Percentiles rank a stretch among this genome's conserved stretches.
phyloP scores from a whole-genome alignment of 371 early-diverging fungal species.

The Umbelopsis sp. region DNA sequence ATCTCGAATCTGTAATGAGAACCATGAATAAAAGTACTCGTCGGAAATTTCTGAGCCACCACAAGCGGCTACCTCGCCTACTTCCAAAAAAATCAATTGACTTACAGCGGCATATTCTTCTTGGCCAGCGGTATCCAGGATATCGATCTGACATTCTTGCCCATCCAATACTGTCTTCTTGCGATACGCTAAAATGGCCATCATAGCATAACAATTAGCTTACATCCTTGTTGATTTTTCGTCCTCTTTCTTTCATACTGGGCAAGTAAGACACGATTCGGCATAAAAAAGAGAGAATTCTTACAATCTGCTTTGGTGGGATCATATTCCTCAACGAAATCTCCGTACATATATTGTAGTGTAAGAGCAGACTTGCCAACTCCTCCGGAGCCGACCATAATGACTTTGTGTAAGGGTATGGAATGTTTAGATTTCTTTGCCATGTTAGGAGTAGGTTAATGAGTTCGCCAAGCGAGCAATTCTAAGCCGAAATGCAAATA shows the following conservation, averaged over 20 bases:
- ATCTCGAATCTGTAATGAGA: constrained; percentile 73
- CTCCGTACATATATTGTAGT: constrained; percentile 90
- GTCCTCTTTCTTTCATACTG: no score
- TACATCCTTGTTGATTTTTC: no score
- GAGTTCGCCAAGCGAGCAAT: not conserved
- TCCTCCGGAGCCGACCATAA: constrained; percentile 94
- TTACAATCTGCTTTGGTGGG: constrained; percentile 93
- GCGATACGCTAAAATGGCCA: constrained; percentile 56
- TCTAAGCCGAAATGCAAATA: not conserved
- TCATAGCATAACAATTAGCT: no score
- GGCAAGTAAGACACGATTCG: not conserved
- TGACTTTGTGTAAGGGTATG: constrained; percentile 83
- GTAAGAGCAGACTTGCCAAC: constrained; percentile 95
- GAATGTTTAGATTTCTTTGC: constrained; percentile 61
- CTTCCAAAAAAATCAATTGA: not conserved
- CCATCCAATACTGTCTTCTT: constrained; percentile 71
- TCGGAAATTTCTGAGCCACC: not conserved
- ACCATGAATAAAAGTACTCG: not conserved
- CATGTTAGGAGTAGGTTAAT: constrained; percentile 17
- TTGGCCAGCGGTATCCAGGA: constrained; percentile 94
- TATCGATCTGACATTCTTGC: constrained; percentile 86
- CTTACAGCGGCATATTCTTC: constrained; percentile 85
- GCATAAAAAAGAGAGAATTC: constrained; percentile 17
- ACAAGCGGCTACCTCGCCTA: no score
- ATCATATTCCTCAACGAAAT: constrained; percentile 95